Base-by-base conservation (phyloP, 768 basidiomycete species). In the Rhizopogon vesiculosus region DNA sequence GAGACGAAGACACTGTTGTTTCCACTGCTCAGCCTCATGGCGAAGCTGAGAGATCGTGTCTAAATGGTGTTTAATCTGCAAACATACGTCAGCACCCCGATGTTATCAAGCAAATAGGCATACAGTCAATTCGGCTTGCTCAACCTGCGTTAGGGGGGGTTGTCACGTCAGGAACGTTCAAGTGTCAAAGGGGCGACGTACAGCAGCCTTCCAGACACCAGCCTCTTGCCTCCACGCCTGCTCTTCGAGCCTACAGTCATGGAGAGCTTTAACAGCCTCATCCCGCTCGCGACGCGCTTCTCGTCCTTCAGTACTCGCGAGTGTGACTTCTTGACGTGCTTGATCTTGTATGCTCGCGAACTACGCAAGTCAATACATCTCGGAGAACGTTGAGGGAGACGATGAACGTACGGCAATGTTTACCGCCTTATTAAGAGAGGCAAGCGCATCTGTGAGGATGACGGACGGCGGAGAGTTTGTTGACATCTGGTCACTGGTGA, bases 21-120 rank as follows among this genome's bases (percentile, higher is more conserved):
- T 89, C 86, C 87, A 89, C 52, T 89, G 86, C 0, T 69, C 72
- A 0, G 81, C 74, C 65, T 91, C 87, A 48, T 85, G 77, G 25
- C 82, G 80, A 31, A 89, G 74, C 53, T 83, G 83, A 1, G 76
- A 65, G 51, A 87, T 82, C 6, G 81, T 81, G 48, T 86, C 83
- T 13, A 75, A 71, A 59, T 87, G 82, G 61, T 85, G 82, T 7
- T 76, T 68, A 50, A 82, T 76, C 87, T 87, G 53, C 16, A 35
- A 5, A 5, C 15, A 22, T 7, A 31, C 16, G 28, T 28, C 13
- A 31, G 35, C 7, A 46, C 46, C n/a, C 35, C 22, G 19, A 49
- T 7, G 2, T 7, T 39, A 33, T 13, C n/a, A 51, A 53, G 49
- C 18, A 57, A 55, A 29, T 16, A 18, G 38, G 39, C 77, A 40